Conservation (phyloP, 345 rosid species). For the Populus pruinosa region DNA sequence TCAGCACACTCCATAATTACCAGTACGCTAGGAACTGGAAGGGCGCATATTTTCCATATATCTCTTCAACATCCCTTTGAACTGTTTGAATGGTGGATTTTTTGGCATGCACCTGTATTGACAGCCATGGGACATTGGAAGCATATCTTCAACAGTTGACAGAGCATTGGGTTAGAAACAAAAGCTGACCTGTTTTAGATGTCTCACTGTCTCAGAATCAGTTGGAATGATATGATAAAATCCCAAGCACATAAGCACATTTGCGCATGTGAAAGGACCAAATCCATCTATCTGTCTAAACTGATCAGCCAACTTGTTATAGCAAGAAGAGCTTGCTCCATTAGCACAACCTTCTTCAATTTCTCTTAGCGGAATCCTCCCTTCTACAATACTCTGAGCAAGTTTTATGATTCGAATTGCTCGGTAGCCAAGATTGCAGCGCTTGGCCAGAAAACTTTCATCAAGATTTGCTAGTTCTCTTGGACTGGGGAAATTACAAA, state of each 20-base stretch:
- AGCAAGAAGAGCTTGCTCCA: conserved; percentile 20
- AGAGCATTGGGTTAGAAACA: neutral
- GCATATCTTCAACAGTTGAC: neutral
- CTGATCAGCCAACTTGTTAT: conserved; percentile 27
- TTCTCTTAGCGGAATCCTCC: conserved; percentile 32
- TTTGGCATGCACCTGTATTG: conserved; percentile 41
- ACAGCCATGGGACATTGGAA: neutral
- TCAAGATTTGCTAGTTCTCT: conserved; percentile 44
- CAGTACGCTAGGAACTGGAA: conserved; percentile 51
- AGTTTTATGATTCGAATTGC: conserved; percentile 48
- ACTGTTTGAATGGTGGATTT: conserved; percentile 22
- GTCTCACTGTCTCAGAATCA: conserved; percentile 55
- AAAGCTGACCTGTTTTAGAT: conserved; percentile 38
- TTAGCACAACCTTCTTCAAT: conserved; percentile 32
- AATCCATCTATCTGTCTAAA: conserved; percentile 41
- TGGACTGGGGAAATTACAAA: conserved; percentile 47
- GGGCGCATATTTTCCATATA: conserved; percentile 39
- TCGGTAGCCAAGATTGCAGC: conserved; percentile 47
- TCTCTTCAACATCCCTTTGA: conserved; percentile 30
- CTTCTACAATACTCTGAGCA: conserved; percentile 39
- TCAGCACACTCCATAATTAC: conserved; percentile 16
- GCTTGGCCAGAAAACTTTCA: conserved; percentile 41
- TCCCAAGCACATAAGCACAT: conserved; percentile 56
- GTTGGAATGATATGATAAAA: conserved; percentile 49
- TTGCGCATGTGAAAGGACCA: conserved; percentile 53